Evolutionary conservation across 257 asterid genomes (phyloP).

Genomic region (Oldenlandia corymbosa): DNA sequence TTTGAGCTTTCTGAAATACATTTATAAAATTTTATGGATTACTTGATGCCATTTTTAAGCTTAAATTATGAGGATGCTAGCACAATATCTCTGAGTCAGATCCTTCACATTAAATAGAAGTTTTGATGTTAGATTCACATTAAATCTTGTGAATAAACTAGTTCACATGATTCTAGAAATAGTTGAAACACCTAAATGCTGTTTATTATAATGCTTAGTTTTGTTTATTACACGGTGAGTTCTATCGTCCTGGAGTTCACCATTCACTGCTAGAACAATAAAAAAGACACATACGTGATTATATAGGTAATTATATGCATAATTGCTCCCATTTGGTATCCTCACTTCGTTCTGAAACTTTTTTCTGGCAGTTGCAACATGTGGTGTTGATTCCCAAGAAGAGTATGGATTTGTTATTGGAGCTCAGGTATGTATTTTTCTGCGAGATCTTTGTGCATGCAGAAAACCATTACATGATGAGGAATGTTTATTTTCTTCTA

Average conservation of each 20-base stretch:
- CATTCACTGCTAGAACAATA: too few relatives aligned
- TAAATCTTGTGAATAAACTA: background rate
- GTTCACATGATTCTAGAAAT: background rate
- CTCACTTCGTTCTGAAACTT: slow-evolving; percentile 16
- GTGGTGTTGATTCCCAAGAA: slow-evolving; percentile 70
- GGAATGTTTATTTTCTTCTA: background rate
- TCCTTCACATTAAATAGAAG: too few relatives aligned
- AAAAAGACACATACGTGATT: too few relatives aligned
- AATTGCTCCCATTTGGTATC: background rate
- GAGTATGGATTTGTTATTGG: slow-evolving; percentile 48
- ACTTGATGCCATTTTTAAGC: background rate
- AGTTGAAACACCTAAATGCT: background rate
- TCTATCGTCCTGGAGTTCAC: too few relatives aligned
- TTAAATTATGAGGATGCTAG: background rate
- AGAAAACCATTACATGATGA: background rate
- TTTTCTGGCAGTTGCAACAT: slow-evolving; percentile 56
- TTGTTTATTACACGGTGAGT: too few relatives aligned
- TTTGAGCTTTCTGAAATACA: background rate
- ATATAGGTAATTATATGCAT: too few relatives aligned
- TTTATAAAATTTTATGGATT: background rate
- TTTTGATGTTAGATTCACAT: background rate
- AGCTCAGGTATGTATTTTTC: slow-evolving; percentile 62
- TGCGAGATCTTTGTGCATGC: background rate
- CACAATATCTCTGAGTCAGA: background rate
- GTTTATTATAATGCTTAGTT: background rate